Evolutionary conservation across 805 yeast genomes (phyloP), one percentile per base, ranked within the genome.

Genomic region (Candida hungchunana): DNA sequence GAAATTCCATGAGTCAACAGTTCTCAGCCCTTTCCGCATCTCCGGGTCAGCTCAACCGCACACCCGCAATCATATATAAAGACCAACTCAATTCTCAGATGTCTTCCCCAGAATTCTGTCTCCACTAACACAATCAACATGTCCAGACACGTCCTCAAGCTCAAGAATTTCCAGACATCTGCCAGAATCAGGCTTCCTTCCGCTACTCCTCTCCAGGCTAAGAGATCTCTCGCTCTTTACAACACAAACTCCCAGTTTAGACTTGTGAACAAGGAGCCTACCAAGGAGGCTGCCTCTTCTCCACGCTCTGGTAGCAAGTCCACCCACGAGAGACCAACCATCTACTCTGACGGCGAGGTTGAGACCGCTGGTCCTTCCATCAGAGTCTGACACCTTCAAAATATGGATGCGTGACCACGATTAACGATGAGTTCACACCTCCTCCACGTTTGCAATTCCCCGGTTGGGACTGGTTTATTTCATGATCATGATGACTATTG

Each of bases 281-380:
- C 14, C 31, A 29, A 31, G 25, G 29, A 30, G 39, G 16, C 31
- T 29, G 11, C 34, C 9, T 30, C 45, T 3, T 15, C 41, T 12
- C 33, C 47, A 12, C 31, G 40, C 11, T 17, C 46, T 7, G 13
- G 36, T 6, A 46, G 48, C 17, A 40, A 35, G 22, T 27, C 42
- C 14, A 38, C 40, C 15, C 36, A 28, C 17, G 41, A 40, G 31
- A 40, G 50, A 29, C 59, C 56, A 38, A 51, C 55, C 11, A 46
- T 54, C 34, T 54, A 50, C 39, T 51, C 56, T 20, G 59, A 53
- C 21, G 58, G 53, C 19, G 58, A 54, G 43, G 55, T 54, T 32
- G 59, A 54, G 37, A 54, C 58, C 25, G 58, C 55, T 18, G 55
- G 55, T 35, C 59, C 59, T 18, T 42, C 43, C 26, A 47, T 47